These are phyloP conservation scores for Cavenderia fasciculata DNA, from an alignment of 78 protist genomes.

Conservation along the genomic window DNA sequence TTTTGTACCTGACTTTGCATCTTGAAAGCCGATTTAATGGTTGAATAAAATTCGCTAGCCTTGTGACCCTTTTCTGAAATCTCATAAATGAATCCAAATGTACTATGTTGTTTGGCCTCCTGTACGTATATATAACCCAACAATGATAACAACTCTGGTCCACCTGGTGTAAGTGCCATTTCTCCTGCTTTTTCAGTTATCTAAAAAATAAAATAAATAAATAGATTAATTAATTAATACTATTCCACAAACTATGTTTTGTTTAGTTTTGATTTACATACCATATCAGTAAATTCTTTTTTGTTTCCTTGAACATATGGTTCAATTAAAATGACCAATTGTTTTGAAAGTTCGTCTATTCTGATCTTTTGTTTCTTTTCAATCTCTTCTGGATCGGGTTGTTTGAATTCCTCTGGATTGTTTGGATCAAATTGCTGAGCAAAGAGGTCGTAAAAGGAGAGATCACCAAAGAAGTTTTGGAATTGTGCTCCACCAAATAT, in stretches of 20 bases:
- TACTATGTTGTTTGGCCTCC: constrained; percentile 53
- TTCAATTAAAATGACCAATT: constrained; percentile 30
- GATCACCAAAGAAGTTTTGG: constrained; percentile 68
- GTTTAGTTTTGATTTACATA: neutral
- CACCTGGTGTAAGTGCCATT: constrained; percentile 68
- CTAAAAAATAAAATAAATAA: neutral
- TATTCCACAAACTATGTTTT: neutral
- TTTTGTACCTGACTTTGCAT: constrained; percentile 20
- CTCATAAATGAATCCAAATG: constrained; percentile 66
- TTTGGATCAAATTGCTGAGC: neutral
- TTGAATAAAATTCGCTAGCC: constrained; percentile 18
- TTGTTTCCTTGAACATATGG: constrained; percentile 57
- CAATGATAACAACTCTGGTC: constrained; percentile 18
- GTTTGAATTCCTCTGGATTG: neutral
- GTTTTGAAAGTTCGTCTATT: constrained; percentile 4
- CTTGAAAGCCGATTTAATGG: constrained; percentile 28
- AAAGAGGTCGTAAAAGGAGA: constrained; percentile 54
- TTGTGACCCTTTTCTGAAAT: constrained; percentile 57
- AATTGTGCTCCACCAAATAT: constrained; percentile 67
- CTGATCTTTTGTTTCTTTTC: constrained; percentile 6
- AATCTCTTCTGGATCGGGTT: constrained; percentile 1
- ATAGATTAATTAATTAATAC: neutral
- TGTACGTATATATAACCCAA: constrained; percentile 68
- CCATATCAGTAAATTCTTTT: constrained; percentile 5
- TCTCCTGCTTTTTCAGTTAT: constrained; percentile 24